phyloP scores from a whole-genome alignment of 148 eudicot genomes.

The Tetragonia tetragonoides region DNA sequence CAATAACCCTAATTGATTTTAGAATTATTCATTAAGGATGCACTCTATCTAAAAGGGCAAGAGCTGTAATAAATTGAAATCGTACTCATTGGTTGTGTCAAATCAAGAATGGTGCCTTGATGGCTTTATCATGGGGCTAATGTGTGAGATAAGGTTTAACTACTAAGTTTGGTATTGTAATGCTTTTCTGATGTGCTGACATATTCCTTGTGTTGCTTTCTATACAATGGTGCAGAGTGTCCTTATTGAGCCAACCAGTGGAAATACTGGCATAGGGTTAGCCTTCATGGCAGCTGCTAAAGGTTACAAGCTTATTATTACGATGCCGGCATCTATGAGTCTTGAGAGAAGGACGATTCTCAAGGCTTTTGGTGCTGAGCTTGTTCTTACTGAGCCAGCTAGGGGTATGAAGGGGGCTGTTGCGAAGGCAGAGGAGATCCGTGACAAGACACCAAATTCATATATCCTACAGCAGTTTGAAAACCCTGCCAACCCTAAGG shows the following conservation, averaged over 20 bases:
- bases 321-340: slow-evolving; percentile 86
- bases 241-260: slow-evolving; percentile 84
- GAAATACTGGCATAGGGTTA: slow-evolving; percentile 86
- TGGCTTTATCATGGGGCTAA: not conserved
- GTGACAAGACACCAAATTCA: slow-evolving; percentile 67
- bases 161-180: not conserved
- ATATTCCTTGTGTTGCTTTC: not conserved
- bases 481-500: slow-evolving; percentile 92
- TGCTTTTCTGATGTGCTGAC: slow-evolving; percentile 15
- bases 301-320: slow-evolving; percentile 78
- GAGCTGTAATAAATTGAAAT: not conserved
- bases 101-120: not conserved
- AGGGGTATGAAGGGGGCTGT: slow-evolving; percentile 81
- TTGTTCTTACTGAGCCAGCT: slow-evolving; percentile 69
- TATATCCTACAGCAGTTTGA: slow-evolving; percentile 78
- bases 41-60: not conserved
- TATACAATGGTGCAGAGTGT: slow-evolving; percentile 45
- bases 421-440: slow-evolving; percentile 72
- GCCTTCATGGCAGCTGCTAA: slow-evolving; percentile 87
- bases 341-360: slow-evolving; percentile 80
- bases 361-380: slow-evolving; percentile 80
- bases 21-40: too few relatives aligned
- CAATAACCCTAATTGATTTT: too few relatives aligned
- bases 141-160: not conserved
- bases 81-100: not conserved